Percentiles rank a stretch among this genome's conserved stretches.
Conservation (phyloP, 2,329 filamentous ascomycete genomes). For the Tolypocladium tundrense region DNA sequence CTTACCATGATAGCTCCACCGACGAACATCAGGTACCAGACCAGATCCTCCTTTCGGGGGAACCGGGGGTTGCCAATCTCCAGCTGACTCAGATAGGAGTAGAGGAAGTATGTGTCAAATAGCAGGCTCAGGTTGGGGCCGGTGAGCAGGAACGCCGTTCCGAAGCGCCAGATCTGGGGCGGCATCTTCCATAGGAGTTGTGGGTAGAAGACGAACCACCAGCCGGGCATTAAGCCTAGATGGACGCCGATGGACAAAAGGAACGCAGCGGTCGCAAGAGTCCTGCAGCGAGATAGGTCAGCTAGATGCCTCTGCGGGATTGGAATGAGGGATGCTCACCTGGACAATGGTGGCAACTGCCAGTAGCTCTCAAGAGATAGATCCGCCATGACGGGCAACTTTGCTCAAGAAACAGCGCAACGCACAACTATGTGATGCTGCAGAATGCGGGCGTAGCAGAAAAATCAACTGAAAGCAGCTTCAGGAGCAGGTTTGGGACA, state of each 20-base stretch:
- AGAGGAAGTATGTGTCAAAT: slow-evolving; percentile 67
- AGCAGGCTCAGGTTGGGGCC: slow-evolving; percentile 38
- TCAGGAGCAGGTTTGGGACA: slow-evolving; percentile 2
- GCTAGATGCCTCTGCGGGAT: background rate
- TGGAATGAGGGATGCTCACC: slow-evolving; percentile 22
- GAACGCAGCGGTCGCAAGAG: slow-evolving; percentile 52
- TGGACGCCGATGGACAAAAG: slow-evolving; percentile 50
- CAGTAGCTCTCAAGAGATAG: slow-evolving; percentile 23
- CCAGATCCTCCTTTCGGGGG: slow-evolving; percentile 62
- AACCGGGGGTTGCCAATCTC: slow-evolving; percentile 67
- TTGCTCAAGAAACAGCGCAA: slow-evolving; percentile 13
- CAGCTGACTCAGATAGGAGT: slow-evolving; percentile 64
- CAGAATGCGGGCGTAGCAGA: background rate
- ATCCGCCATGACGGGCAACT: slow-evolving; percentile 23
- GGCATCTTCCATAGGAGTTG: slow-evolving; percentile 40
- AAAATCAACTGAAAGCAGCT: slow-evolving; percentile 10
- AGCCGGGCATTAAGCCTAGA: slow-evolving; percentile 38
- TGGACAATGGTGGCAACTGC: slow-evolving; percentile 29
- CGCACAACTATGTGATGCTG: slow-evolving; percentile 1
- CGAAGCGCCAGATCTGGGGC: slow-evolving; percentile 32
- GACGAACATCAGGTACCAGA: slow-evolving; percentile 72
- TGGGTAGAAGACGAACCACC: slow-evolving; percentile 42
- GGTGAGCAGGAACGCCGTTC: slow-evolving; percentile 32
- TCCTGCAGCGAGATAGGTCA: slow-evolving; percentile 38
- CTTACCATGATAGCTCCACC: slow-evolving; percentile 68